Percentiles rank a stretch among this genome's conserved stretches.
Conservation (phyloP, 805 yeast species). For the Ogataea ganodermae region DNA sequence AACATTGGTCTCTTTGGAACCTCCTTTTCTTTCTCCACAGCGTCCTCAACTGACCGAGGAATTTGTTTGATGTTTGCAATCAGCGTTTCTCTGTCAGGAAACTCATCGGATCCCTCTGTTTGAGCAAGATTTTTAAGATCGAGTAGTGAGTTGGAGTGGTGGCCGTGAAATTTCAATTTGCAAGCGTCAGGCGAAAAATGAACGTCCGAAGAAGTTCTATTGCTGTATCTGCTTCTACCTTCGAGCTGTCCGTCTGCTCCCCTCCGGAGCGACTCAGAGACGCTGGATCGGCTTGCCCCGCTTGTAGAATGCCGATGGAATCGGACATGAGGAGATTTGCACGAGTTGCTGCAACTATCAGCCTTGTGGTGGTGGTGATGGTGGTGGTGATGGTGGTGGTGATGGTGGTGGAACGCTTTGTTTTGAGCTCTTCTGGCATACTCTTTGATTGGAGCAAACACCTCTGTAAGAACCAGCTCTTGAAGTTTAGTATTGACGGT, state of each 20-base stretch:
- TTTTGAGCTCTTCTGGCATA: conserved; percentile 30
- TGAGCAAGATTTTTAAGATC: conserved; percentile 24
- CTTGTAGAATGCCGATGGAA: conserved; percentile 34
- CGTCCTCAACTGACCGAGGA: not conserved
- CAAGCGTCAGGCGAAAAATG: not conserved
- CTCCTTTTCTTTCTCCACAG: conserved; percentile 9
- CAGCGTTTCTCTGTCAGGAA: conserved; percentile 32
- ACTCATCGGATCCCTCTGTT: conserved; percentile 15
- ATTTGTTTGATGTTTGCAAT: conserved; percentile 44
- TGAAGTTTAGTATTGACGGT: conserved; percentile 69
- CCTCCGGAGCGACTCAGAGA: not conserved
- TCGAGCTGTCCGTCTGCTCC: not conserved
- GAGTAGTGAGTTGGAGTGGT: conserved; percentile 25
- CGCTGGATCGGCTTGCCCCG: conserved; percentile 17
- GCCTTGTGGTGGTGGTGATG: conserved; percentile 18
- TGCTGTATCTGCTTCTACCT: not conserved
- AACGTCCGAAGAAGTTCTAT: conserved; percentile 8
- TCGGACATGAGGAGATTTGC: conserved; percentile 11
- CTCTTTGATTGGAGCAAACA: conserved; percentile 55
- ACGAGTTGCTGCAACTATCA: conserved; percentile 8
- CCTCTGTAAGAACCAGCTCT: conserved; percentile 71
- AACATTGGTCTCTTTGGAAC: conserved; percentile 11
- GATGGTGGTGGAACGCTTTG: conserved; percentile 12
- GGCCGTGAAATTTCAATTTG: conserved; percentile 8
- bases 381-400: conserved; percentile 15